These are phyloP conservation scores for Aspergillus steynii DNA, from an alignment of 495 filamentous ascomycete species.

Conservation along the genomic window DNA sequence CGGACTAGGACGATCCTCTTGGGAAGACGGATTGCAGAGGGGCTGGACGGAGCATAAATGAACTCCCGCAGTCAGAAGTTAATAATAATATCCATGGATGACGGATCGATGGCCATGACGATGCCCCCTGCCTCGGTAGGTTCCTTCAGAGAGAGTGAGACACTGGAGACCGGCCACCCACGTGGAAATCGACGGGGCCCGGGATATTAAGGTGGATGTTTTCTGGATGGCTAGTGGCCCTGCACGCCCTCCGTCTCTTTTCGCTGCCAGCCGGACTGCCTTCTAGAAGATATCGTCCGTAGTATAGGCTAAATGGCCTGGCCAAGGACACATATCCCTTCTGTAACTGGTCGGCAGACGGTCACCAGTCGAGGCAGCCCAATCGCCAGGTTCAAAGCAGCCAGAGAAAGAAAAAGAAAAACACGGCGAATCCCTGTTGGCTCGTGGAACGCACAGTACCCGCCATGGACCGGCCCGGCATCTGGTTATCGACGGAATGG, in stretches of 20 bases:
- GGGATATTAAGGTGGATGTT: background rate
- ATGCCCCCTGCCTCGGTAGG: no score
- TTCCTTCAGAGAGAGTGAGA: background rate
- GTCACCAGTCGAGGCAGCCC: background rate
- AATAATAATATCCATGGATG: no score
- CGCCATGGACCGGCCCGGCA: constrained; percentile 25
- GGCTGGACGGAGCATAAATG: no score
- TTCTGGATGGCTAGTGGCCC: background rate
- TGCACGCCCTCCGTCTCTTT: no score
- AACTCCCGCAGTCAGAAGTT: no score
- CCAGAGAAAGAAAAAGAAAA: background rate
- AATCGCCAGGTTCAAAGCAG: no score
- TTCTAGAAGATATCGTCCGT: background rate
- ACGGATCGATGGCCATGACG: no score
- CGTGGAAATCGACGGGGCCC: background rate
- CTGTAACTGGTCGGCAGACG: background rate
- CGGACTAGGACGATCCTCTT: constrained; percentile 1
- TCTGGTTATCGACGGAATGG: constrained; percentile 10
- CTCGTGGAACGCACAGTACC: constrained; percentile 16
- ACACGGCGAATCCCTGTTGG: constrained; percentile 15
- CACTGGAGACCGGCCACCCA: background rate
- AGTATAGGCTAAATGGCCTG: background rate
- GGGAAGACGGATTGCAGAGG: background rate
- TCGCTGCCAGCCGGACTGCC: no score
- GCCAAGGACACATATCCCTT: background rate